Base-by-base conservation (phyloP, 202 grass and related monocot genomes). In the Zizania palustris region DNA sequence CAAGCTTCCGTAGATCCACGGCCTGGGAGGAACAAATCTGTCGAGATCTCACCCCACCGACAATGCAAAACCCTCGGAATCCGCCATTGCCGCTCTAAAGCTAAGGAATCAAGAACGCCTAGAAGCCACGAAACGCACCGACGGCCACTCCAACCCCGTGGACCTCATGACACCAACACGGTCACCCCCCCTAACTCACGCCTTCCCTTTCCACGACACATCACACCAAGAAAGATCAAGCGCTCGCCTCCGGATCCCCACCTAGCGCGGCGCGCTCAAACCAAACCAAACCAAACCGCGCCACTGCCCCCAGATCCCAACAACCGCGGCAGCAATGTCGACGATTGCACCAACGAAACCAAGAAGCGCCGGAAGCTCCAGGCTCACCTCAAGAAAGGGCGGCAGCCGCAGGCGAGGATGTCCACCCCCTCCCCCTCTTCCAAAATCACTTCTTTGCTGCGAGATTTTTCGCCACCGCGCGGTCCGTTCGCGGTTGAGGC, bases 41-140 rank as follows among this genome's bases (percentile, higher is more conserved):
- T 41, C 10, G n/a, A 57, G 69, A 72, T 72, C 69, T 51, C 69
- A 72, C 39, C 50, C 69, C 69, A 22, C 69, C 50, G 36, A 72
- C 69, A 72, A 41, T 72, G 69, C 69, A 41, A 72, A 56, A 72
- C 69, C 50, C 11, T 57, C 36, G 3, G 16, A 6, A 9, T 16
- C 51, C 34, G 39, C 68, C 48, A 48, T 37, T 41, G 35, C 50
- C 10, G 20, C 69, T 41, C 10, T 36, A 13, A 18, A 7, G 69
- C 3, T 36, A 50, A 40, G 56, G 35, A 21, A 72, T 2, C 18
- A 28, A 28, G 28, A 56, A 56, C 36, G 36, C 69, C 50, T 72
- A 22, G 50, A 57, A 41, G 11, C 50, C 50, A 56, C 56, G 50
- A 72, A 72, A 72, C 49, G 11, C 11, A 57, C 50, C 50, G 56